Base-by-base conservation (phyloP, 257 asterid genomes). In the Solanum sejunctum region DNA sequence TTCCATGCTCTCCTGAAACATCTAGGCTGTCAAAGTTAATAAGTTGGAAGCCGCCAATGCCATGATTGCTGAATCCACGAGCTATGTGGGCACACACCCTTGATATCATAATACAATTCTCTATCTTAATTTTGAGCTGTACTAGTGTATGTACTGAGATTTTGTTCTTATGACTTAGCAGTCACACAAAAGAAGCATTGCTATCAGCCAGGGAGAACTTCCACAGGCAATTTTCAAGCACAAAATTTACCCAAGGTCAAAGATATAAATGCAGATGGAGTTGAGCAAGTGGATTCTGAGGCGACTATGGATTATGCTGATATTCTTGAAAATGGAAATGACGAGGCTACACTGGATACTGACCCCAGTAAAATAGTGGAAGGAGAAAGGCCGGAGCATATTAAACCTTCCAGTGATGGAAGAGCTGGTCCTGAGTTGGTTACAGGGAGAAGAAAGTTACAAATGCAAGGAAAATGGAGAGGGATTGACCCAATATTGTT, bases 401-500 rank as follows among this genome's bases (percentile, higher is more conserved):
- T 90, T 70, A 89, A 89, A 81, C 88, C 90, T 87, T 83, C 90
- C 41, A 45, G 82, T 45, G 88, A 72, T 77, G 89, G 52, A 87
- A 87, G 83, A 87, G 67, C 81, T 84, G 92, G 80, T 57, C 86
- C 89, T 26, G 88, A 89, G 83, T 78, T 39, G 60, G 94, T 57
- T 47, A 87, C 88, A 32, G 95, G 90, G 63, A 93, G 93, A 85
- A 93, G 98, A 87, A 97, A 93, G 91, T 91, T 95, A 84, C 98
- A 94, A 84, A 91, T 91, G 85, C 98, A 94, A 86, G 98, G 98
- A 87, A 92, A 88, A 87, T 94, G 98, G 99, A 89, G 91, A 87
- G 98, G 98, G 83, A 95, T 97, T 23, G 99, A 97, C 88, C 99
- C 97, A 71, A 98, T 97, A 87, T 79, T 97, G 69, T 97, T 97